A percentile compares a stretch with the other conserved stretches of the same genome.
Evolutionary conservation across 2,329 filamentous ascomycete genomes (phyloP).

Genomic region (Trichoderma breve): DNA sequence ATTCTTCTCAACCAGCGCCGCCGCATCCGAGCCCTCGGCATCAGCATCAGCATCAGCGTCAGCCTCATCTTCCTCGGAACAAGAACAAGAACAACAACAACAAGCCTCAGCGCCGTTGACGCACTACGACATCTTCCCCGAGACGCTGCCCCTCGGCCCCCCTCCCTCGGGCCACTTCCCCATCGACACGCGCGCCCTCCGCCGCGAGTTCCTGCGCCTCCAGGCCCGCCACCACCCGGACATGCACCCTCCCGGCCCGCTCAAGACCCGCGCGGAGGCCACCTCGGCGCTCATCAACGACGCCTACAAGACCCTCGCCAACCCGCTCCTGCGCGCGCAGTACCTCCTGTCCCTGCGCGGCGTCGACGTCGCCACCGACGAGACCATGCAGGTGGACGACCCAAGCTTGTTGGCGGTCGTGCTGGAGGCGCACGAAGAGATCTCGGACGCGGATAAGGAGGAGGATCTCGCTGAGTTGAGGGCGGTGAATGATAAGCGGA

Average conservation of each 20-base stretch:
- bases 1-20: neutral
- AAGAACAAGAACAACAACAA: neutral
- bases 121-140: constrained; percentile 86
- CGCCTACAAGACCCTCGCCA: constrained; percentile 80
- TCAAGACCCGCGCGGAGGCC: constrained; percentile 66
- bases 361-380: constrained; percentile 77
- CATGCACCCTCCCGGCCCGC: constrained; percentile 49
- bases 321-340: constrained; percentile 80
- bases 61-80: neutral
- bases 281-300: constrained; percentile 84
- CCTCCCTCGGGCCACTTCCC: constrained; percentile 75
- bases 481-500: constrained; percentile 64
- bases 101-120: constrained; percentile 44
- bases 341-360: constrained; percentile 76
- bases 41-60: neutral
- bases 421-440: constrained; percentile 72
- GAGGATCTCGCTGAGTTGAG: constrained; percentile 60
- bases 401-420: constrained; percentile 72
- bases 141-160: constrained; percentile 71
- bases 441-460: constrained; percentile 69
- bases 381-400: constrained; percentile 67
- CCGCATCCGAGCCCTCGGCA: constrained; percentile 4
- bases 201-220: constrained; percentile 80
- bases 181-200: constrained; percentile 67
- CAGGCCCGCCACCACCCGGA: constrained; percentile 78